Evolutionary conservation across 441 rosid species (phyloP).

Genomic region (Euphorbia celastroides): DNA sequence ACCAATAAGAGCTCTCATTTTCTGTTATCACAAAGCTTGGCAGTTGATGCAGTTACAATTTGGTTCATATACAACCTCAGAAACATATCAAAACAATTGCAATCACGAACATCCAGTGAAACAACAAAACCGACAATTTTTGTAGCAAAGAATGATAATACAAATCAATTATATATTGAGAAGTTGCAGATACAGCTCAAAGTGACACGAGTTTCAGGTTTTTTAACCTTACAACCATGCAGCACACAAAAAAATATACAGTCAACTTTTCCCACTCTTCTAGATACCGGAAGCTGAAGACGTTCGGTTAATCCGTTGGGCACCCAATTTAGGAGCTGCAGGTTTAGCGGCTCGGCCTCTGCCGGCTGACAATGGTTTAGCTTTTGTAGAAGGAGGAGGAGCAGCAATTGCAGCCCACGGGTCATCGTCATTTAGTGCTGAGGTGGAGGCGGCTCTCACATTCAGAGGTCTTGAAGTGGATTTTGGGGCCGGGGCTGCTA

Average conservation of each 20-base stretch:
- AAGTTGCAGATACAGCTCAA: constrained; percentile 23
- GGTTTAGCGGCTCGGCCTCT: constrained; percentile 78
- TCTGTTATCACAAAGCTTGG: neutral
- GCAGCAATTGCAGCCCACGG: constrained; percentile 99
- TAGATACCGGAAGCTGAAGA: constrained; percentile 57
- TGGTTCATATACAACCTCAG: too few species aligned
- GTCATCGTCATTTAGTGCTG: constrained; percentile 53
- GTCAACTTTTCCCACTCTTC: neutral
- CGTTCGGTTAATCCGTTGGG: constrained; percentile 77
- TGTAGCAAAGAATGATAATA: constrained; percentile 50
- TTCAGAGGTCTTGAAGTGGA: constrained; percentile 58
- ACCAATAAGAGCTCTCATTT: neutral
- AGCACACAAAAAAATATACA: constrained; percentile 42
- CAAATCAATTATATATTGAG: constrained; percentile 38
- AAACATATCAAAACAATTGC: neutral
- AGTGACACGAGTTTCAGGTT: constrained; percentile 12
- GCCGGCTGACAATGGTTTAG: constrained; percentile 68
- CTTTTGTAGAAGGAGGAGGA: constrained; percentile 81
- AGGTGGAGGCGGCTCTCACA: constrained; percentile 39
- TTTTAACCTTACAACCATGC: constrained; percentile 22
- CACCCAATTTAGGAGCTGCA: constrained; percentile 68
- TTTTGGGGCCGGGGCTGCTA: constrained; percentile 83
- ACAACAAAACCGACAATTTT: constrained; percentile 5
- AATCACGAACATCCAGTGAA: neutral
- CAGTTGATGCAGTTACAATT: neutral